These are phyloP conservation scores for Verticillium nubilum DNA, from an alignment of 2,329 filamentous ascomycete genomes.

Conservation along the genomic window DNA sequence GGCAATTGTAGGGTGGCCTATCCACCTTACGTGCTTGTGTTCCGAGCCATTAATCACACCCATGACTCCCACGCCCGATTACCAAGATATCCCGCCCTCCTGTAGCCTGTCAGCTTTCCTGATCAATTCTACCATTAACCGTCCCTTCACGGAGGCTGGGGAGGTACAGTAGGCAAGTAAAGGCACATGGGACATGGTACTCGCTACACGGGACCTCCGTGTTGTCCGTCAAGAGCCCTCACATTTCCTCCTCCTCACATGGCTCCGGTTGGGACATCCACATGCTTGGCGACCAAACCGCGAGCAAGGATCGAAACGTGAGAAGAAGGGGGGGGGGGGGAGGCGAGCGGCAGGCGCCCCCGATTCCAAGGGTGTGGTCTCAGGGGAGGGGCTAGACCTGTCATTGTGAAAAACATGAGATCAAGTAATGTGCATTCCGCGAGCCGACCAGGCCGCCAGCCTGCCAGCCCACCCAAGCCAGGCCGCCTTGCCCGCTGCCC, in stretches of 20 bases:
- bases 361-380: neutral
- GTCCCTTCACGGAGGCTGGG: neutral
- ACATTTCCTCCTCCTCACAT: neutral
- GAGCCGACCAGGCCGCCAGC: neutral
- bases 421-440: neutral
- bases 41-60: neutral
- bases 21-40: neutral
- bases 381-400: neutral
- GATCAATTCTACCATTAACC: too few species aligned
- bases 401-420: neutral
- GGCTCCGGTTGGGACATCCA: neutral
- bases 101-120: neutral
- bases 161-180: neutral
- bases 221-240: neutral
- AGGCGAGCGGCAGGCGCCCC: neutral
- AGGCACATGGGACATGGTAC: neutral
- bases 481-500: neutral
- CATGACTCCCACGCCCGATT: neutral
- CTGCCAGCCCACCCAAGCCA: neutral
- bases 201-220: too few species aligned
- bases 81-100: neutral
- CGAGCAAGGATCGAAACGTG: neutral
- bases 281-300: neutral
- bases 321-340: neutral
- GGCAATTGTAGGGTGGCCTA: too few species aligned